Evolutionary conservation across 768 basidiomycete species (phyloP).

Genomic region (Piloderma croceum): DNA sequence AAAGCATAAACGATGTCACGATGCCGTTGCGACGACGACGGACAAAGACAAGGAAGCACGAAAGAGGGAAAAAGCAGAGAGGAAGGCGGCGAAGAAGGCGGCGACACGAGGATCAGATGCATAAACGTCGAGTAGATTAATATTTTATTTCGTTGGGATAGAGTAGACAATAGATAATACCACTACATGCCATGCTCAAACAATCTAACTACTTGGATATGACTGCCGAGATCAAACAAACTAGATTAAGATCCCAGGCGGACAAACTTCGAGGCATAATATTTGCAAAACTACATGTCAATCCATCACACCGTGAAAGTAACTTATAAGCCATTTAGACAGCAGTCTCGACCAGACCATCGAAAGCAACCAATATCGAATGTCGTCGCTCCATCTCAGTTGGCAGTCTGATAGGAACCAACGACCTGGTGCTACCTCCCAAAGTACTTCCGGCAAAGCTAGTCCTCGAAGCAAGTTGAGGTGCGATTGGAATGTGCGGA

Average conservation of each 20-base stretch:
- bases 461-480: background rate
- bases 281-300: too few species aligned
- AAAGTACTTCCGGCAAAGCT: too few species aligned
- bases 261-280: too few species aligned
- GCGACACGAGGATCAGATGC: slow-evolving; percentile 4
- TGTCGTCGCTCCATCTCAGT: slow-evolving; percentile 42
- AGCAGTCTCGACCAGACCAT: too few species aligned
- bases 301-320: too few species aligned
- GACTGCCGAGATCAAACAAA: too few species aligned
- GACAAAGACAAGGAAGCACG: slow-evolving; percentile 25
- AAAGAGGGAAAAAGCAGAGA: slow-evolving; percentile 10
- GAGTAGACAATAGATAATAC: too few species aligned
- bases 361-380: slow-evolving; percentile 35
- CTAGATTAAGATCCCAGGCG: too few species aligned
- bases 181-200: too few species aligned
- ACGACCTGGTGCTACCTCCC: slow-evolving; percentile 11
- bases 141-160: too few species aligned
- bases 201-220: too few species aligned
- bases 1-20: slow-evolving; percentile 4
- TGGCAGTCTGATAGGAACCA: slow-evolving; percentile 44
- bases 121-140: background rate
- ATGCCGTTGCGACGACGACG: slow-evolving; percentile 12
- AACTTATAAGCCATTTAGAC: too few species aligned
- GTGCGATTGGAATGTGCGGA: slow-evolving; percentile 2
- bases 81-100: background rate